Evolutionary conservation across 2,329 filamentous ascomycete genomes (phyloP).

Genomic region (Trichoderma endophyticum): DNA sequence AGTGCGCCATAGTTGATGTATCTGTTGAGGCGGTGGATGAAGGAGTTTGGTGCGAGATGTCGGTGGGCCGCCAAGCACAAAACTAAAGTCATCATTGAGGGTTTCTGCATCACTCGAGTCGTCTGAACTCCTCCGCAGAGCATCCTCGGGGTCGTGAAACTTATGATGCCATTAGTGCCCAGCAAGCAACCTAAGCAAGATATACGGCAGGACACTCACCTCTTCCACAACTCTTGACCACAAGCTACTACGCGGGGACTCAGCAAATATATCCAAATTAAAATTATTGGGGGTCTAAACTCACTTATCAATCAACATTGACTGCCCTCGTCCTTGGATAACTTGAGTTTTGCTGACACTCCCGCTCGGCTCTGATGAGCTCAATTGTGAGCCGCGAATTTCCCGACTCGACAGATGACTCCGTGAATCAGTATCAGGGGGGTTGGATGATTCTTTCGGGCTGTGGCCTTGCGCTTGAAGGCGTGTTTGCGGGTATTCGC

Average conservation of each 20-base stretch:
- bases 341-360: constrained; percentile 5
- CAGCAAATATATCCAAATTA: background rate
- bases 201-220: background rate
- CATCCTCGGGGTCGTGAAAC: constrained; percentile 3
- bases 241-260: background rate
- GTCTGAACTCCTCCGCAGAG: background rate
- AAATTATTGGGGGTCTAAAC: background rate
- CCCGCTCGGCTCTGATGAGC: background rate
- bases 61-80: background rate
- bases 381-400: background rate
- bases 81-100: constrained; percentile 2
- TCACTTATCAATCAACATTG: constrained; percentile 7
- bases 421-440: background rate
- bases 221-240: constrained; percentile 9
- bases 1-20: background rate
- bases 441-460: background rate
- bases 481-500: background rate
- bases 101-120: constrained; percentile 2
- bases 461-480: background rate
- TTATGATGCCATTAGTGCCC: background rate
- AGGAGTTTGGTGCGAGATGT: background rate
- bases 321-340: constrained; percentile 3
- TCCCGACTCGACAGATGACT: background rate
- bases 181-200: background rate
- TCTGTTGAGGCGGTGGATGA: background rate